Evolutionary conservation across 768 basidiomycete genomes (phyloP).

Genomic region (Boletus tylopilopsis): DNA sequence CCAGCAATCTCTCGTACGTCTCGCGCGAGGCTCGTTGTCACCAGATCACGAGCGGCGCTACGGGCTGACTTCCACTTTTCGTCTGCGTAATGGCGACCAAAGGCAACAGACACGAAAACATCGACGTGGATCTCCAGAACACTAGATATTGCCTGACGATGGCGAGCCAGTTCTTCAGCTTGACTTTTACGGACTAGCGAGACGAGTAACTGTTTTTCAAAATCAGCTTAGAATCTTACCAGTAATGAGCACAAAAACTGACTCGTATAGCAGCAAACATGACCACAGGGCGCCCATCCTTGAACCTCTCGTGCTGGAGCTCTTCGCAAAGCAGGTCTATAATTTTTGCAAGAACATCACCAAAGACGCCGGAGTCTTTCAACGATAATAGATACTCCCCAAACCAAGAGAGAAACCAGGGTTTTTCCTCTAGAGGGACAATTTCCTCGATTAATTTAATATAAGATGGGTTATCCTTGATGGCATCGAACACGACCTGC

Average conservation of each 20-base stretch:
- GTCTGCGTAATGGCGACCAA: conserved; percentile 36
- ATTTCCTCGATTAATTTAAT: conserved; percentile 40
- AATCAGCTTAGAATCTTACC: conserved; percentile 5
- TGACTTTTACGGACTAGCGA: conserved; percentile 33
- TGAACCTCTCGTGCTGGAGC: conserved; percentile 73
- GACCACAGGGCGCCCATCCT: conserved; percentile 52
- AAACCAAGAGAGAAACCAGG: conserved; percentile 63
- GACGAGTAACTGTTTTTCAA: conserved; percentile 29
- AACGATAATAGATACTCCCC: conserved; percentile 58
- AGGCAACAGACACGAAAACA: conserved; percentile 44
- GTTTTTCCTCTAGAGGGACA: conserved; percentile 31
- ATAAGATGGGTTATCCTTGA: conserved; percentile 74
- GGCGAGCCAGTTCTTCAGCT: conserved; percentile 22
- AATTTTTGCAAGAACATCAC: conserved; percentile 70
- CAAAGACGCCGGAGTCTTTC: conserved; percentile 44
- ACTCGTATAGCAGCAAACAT: conserved; percentile 64
- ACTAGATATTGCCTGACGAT: conserved; percentile 30
- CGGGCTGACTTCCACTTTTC: conserved; percentile 43
- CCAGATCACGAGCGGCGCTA: conserved; percentile 39
- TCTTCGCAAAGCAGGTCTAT: conserved; percentile 76
- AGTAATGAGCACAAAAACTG: conserved; percentile 28
- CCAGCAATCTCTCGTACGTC: conserved; percentile 34
- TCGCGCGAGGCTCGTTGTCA: conserved; percentile 29
- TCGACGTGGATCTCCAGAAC: conserved; percentile 51
- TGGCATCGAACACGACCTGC: conserved; percentile 72